These are phyloP conservation scores for Moesziomyces antarcticus DNA, from an alignment of 1,284 basidiomycete species.

Conservation along the genomic window DNA sequence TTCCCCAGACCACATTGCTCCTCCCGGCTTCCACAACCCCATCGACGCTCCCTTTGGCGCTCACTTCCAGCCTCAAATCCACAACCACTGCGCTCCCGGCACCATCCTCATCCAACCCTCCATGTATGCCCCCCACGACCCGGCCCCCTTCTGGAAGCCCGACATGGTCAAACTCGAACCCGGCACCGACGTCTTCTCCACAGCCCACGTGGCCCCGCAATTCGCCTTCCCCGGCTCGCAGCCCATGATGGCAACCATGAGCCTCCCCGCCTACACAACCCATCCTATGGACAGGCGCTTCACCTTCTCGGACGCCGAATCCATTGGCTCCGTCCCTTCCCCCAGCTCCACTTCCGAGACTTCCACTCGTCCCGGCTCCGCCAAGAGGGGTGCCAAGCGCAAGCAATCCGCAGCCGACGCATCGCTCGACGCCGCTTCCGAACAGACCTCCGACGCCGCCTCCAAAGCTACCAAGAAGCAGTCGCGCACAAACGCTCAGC, in stretches of 20 bases:
- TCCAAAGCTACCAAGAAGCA: constrained; percentile 24
- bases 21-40: constrained; percentile 22
- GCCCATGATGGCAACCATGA: constrained; percentile 37
- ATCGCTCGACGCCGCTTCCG: constrained; percentile 13
- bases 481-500: constrained; percentile 18
- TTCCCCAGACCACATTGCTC: constrained; percentile 14
- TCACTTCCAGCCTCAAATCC: constrained; percentile 14
- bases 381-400: constrained; percentile 35
- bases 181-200: constrained; percentile 18
- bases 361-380: constrained; percentile 18
- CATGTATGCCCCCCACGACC: constrained; percentile 25
- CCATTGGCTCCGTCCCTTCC: constrained; percentile 25
- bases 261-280: constrained; percentile 30
- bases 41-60: constrained; percentile 10
- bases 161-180: constrained; percentile 34
- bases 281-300: constrained; percentile 29
- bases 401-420: constrained; percentile 18
- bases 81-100: constrained; percentile 1
- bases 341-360: constrained; percentile 33
- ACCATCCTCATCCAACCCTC: constrained; percentile 19
- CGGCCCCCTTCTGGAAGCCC: constrained; percentile 32
- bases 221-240: constrained; percentile 21
- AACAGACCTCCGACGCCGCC: constrained; percentile 3
- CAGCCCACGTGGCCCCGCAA: constrained; percentile 10
- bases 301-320: constrained; percentile 37